Base-by-base conservation (phyloP, 768 basidiomycete genomes). In the Sutorius australiensis region DNA sequence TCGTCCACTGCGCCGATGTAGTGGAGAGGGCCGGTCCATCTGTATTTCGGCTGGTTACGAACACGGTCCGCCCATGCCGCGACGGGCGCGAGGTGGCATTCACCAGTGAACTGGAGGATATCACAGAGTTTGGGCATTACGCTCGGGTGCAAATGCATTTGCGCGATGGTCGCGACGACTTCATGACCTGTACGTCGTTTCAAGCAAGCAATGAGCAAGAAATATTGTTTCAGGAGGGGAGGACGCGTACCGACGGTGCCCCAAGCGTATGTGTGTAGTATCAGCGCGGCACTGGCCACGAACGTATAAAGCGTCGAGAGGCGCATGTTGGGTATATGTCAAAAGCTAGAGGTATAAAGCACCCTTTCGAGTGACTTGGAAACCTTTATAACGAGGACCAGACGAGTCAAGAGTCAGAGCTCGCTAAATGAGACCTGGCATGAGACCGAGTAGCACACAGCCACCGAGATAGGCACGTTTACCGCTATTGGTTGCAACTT, bases 91-190 rank as follows among this genome's bases (percentile, higher is more conserved):
- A 99, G 79, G 68, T 90, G 85, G 61, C 95, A 94, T 72, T 77
- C 50, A 57, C 62, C 48, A 62, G 59, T 13, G 63, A 73, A 72
- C 70, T 57, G 77, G 58, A 97, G 84, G 61, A 98, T 84, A 28
- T 74, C 68, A 58, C 87, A 90, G 49, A 97, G 72, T 31, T 76
- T 77, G 2, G 81, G 77, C 37, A 86, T 75, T 5, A 87, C 84
- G 2, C 73, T 74, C 0, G 90, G 89, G 66, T 91, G 81, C 3
- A 98, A 80, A 67, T 97, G 83, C 54, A 95, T 91, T 67, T 98
- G 89, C 1, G 95, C 95, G 51, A 98, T 89, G 5, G 94, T 95
- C 1, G 94, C 95, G 6, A 92, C 82, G 31, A 97, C 86, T 74
- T 97, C 89, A 61, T 98, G 95, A 4, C 95, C 92, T 84, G 24